Conservation (phyloP, 2,329 filamentous ascomycete genomes). For the Ophiostoma sp. region DNA sequence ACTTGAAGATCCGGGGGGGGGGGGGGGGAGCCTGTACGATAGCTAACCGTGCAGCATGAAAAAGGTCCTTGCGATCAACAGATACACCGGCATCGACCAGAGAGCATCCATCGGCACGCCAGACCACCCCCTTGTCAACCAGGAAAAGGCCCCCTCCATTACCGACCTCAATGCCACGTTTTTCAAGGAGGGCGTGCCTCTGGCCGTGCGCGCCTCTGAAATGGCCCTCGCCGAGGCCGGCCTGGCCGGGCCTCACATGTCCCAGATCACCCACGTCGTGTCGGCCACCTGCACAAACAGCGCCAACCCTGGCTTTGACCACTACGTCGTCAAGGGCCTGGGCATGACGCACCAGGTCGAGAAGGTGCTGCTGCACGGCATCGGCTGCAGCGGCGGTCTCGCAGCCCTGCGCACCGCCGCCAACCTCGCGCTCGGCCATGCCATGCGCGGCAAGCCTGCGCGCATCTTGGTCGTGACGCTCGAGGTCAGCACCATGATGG, state of each 20-base stretch:
- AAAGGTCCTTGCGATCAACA: conserved; percentile 59
- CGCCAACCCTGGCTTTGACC: conserved; percentile 63
- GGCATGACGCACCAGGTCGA: conserved; percentile 55
- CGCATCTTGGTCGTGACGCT: conserved; percentile 60
- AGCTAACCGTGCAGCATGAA: conserved; percentile 44
- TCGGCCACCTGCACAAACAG: conserved; percentile 65
- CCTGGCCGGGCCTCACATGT: conserved; percentile 33
- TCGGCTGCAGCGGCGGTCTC: conserved; percentile 61
- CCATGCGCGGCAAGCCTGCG: conserved; percentile 53
- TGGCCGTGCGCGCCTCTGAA: conserved; percentile 50
- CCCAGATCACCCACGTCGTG: conserved; percentile 60
- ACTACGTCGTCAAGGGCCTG: conserved; percentile 55
- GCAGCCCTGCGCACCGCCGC: conserved; percentile 58
- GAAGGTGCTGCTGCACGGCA: conserved; percentile 59
- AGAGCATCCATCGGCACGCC: conserved; percentile 57
- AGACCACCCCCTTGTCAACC: conserved; percentile 57
- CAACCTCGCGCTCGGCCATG: conserved; percentile 59
- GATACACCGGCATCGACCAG: conserved; percentile 58
- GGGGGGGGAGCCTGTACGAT: not conserved
- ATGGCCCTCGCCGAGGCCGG: conserved; percentile 53
- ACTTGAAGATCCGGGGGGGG: no score
- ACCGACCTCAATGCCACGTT: conserved; percentile 51
- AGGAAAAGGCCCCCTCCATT: conserved; percentile 49
- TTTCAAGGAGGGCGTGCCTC: conserved; percentile 51
- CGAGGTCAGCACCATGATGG: conserved; percentile 56